phyloP scores from a whole-genome alignment of 495 filamentous ascomycete species.

The Penicillium bovifimosum region DNA sequence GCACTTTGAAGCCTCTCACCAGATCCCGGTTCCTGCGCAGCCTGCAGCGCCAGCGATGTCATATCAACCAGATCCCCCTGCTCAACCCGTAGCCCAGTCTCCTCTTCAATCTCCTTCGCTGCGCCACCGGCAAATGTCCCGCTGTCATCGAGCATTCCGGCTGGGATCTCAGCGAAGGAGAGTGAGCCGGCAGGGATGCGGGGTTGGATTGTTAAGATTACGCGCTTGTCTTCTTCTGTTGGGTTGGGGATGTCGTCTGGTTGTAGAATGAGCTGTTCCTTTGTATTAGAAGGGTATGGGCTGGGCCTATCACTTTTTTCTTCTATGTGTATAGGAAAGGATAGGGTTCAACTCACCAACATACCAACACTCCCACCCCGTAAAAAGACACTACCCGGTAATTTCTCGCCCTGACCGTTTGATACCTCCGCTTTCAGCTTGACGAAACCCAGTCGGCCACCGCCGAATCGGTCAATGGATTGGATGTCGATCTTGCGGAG shows the following conservation, averaged over 20 bases:
- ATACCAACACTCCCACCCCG: constrained; percentile 79
- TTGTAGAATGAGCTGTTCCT: constrained; percentile 56
- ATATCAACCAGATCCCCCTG: constrained; percentile 61
- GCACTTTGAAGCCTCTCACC: constrained; percentile 52
- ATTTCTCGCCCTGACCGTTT: constrained; percentile 55
- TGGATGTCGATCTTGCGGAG: constrained; percentile 69
- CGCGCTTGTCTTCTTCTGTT: constrained; percentile 52
- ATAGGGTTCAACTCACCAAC: constrained; percentile 60
- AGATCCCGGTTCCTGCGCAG: constrained; percentile 14
- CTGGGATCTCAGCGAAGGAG: constrained; percentile 73
- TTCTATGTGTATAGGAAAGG: too few relatives aligned
- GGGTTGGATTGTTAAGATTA: constrained; percentile 76
- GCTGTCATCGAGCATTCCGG: constrained; percentile 81
- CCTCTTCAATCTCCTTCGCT: constrained; percentile 77
- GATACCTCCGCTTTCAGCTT: constrained; percentile 64
- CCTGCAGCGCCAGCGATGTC: constrained; percentile 51
- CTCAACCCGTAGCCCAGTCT: constrained; percentile 60
- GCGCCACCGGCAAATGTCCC: constrained; percentile 73
- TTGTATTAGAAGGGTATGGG: neutral
- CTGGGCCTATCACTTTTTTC: too few relatives aligned
- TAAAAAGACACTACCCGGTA: constrained; percentile 76
- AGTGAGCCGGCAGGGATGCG: constrained; percentile 74
- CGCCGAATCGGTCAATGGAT: constrained; percentile 66
- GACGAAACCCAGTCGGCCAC: constrained; percentile 64
- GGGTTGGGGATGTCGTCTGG: constrained; percentile 54